Percentiles rank a stretch among this genome's conserved stretches.
Evolutionary conservation across 2,329 filamentous ascomycete genomes (phyloP).

Genomic region (Parasarocladium wereldwijsianum): DNA sequence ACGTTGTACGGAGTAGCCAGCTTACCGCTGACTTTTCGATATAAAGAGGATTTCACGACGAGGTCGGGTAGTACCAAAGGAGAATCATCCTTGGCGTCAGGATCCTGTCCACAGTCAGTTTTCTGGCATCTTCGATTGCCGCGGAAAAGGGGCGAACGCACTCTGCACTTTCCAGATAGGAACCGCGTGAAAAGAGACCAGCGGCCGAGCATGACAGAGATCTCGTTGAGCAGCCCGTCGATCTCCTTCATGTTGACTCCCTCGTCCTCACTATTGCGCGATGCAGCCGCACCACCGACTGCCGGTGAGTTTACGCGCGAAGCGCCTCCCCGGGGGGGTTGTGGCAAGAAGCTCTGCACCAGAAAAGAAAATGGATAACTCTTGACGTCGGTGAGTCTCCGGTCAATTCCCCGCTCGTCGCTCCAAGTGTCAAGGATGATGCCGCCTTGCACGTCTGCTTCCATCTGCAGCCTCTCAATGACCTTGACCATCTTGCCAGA

Average conservation of each 20-base stretch:
- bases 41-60: slow-evolving; percentile 63
- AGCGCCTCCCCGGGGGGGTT: slow-evolving; percentile 48
- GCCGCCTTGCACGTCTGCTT: slow-evolving; percentile 91
- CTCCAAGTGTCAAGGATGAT: slow-evolving; percentile 93
- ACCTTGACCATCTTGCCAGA: slow-evolving; percentile 86
- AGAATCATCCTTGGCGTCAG: slow-evolving; percentile 33
- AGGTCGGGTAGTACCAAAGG: slow-evolving; percentile 57
- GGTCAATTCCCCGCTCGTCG: slow-evolving; percentile 72
- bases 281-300: slow-evolving; percentile 34
- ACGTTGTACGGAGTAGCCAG: slow-evolving; percentile 72
- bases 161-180: slow-evolving; percentile 70
- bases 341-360: slow-evolving; percentile 79
- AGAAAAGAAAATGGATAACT: slow-evolving; percentile 96
- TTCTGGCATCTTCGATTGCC: not conserved
- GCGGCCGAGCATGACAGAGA: slow-evolving; percentile 77
- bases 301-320: slow-evolving; percentile 67
- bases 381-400: slow-evolving; percentile 86
- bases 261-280: slow-evolving; percentile 68
- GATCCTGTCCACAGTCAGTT: slow-evolving; percentile 26
- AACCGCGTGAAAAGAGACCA: slow-evolving; percentile 93
- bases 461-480: slow-evolving; percentile 81
- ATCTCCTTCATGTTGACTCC: slow-evolving; percentile 94
- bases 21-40: slow-evolving; percentile 60
- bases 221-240: slow-evolving; percentile 74
- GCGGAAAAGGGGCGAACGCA: slow-evolving; percentile 25